Base-by-base conservation (phyloP, 2,329 filamentous ascomycete species). In the Claviceps fusiformis region DNA sequence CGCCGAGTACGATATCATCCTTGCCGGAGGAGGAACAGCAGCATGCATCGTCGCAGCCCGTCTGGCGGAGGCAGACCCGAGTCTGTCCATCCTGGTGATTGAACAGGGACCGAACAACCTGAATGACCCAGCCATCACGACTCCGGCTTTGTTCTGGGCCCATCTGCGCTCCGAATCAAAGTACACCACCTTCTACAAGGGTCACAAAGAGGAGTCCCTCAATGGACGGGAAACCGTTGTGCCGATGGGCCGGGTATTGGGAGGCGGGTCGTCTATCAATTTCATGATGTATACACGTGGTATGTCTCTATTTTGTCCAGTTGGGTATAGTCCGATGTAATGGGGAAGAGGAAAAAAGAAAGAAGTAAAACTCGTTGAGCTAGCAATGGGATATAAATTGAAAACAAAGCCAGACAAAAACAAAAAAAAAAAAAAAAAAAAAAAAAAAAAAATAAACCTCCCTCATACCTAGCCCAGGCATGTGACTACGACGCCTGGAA, bases 401-500 rank as follows among this genome's bases (percentile, higher is more conserved):
- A 24, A n/a, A n/a, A n/a, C n/a, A n/a, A n/a, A n/a, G 39, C 15
- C 15, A 37, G 35, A 37, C 6, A 37, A 11, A 37, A 11, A 37
- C 7, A 37, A 9, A 37, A 9, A 10, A 37, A 10, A 9, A 37
- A 9, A 37, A 37, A 10, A 37, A 13, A 10, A 13, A 37, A 8
- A 37, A 10, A 37, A 13, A 3, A 13, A 1, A 33, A 10, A 8
- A 37, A 13, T 19, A 9, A 8, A 15, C 3, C 3, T 15, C 35
- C 11, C 35, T 10, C 4, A 4, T 19, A 13, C 43, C 33, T 24
- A 41, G 64, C 65, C 3, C 67, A 70, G 31, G 58, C 61, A 1
- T 58, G 61, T 1, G 69, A 71, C 29, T 66, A 63, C 37, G 64
- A 71, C 39, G 61, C 65, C 0, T 71, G 69, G 69, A 62, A 66